Evolutionary conservation across 257 asterid genomes (phyloP), one percentile per base, ranked within the genome.

Genomic region (Primulina tabacum): DNA sequence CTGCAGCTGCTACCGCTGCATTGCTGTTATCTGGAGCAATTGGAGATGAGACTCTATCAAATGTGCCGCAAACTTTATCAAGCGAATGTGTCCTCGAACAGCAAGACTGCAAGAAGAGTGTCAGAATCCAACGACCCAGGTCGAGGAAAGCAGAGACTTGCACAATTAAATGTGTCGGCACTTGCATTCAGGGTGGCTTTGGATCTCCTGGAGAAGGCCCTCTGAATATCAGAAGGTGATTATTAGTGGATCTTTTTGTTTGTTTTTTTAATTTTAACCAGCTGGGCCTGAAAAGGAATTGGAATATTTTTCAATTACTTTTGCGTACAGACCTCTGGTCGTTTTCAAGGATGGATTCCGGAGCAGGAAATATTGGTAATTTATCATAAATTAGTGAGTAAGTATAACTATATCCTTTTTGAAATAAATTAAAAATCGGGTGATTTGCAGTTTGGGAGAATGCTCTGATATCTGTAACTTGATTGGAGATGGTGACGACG

Each of bases 391-490:
- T 4, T 33, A 33, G 26, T 24, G 1, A 24, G 26, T 24, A 32
- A 32, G 4, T 32, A 32, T 32, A 32, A 24, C 26, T 88, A 79
- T 55, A 74, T 35, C 29, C 3, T 67, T 62, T 32, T 65, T 43
- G 35, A 28, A 28, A 0, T 28, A 3, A 28, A 2, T 28, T 28
- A 28, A 28, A 28, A 28, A 28, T 28, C 30, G 2, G 30, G 30
- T 28, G 2, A 28, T 28, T 28, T 33, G 88, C 87, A 89, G 96
- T 78, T 84, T 92, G 79, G 84, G 87, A 26, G 96, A 92, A 73
- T 92, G 98, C 83, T 88, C 92, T 62, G 98, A 89, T 73, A 86
- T 89, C 9, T 92, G 98, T 71, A 92, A 92, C 85, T 79, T 92
- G 85, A 92, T 89, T 56, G 89, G 89, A 80, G 96, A 88, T 58